phyloP scores from a whole-genome alignment of 225 moss, liverwort and hornwort species.

The Climacium dendroides region DNA sequence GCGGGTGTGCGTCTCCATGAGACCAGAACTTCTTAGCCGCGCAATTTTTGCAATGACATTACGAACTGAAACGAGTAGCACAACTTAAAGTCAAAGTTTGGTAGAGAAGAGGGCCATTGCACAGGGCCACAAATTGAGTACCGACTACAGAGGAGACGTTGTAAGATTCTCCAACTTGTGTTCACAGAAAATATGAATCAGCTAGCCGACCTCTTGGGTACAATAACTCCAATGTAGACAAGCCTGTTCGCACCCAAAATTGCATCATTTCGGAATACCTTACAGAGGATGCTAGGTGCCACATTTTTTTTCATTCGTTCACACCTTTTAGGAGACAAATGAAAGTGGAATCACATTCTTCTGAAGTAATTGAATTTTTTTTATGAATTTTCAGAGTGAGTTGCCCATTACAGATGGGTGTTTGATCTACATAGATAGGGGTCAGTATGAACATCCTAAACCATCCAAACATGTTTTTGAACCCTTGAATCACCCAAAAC shows the following conservation, averaged over 20 bases:
- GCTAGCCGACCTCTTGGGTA: neutral
- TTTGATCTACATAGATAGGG: neutral
- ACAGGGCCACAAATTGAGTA: neutral
- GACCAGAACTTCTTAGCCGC: neutral
- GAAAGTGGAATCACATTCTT: neutral
- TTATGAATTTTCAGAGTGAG: neutral
- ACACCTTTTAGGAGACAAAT: neutral
- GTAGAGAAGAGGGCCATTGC: neutral
- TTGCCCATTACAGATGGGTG: no score
- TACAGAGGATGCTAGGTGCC: neutral
- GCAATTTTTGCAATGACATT: neutral
- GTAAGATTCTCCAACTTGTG: neutral
- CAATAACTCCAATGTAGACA: neutral
- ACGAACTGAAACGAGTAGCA: neutral
- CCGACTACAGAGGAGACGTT: neutral
- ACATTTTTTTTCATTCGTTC: neutral
- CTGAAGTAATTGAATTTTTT: neutral
- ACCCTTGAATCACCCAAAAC: neutral
- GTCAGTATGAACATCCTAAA: neutral
- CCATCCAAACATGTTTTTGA: neutral
- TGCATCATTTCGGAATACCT: neutral
- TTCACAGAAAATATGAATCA: neutral
- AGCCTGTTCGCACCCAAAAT: neutral
- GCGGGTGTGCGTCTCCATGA: neutral
- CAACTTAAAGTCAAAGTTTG: neutral